phyloP scores from a whole-genome alignment of 2,329 filamentous ascomycete species.

The Cladobotryum protrusum region DNA sequence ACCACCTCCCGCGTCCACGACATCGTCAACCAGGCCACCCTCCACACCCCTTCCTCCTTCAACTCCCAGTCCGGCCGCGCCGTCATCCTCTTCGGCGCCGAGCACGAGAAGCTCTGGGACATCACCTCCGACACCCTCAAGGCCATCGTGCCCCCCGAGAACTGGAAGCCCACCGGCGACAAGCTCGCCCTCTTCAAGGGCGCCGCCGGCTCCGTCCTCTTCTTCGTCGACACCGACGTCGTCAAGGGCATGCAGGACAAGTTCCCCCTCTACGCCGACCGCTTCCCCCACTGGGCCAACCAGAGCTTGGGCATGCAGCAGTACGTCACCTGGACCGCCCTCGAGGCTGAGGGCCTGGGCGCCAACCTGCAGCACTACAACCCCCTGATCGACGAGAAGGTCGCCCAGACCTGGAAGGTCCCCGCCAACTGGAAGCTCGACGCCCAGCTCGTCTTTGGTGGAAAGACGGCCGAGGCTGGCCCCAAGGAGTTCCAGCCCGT shows the following conservation, averaged over 20 bases:
- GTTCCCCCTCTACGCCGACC: constrained; percentile 68
- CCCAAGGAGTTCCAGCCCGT: constrained; percentile 61
- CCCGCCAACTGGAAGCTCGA: constrained; percentile 69
- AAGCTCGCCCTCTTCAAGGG: constrained; percentile 54
- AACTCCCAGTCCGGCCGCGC: constrained; percentile 80
- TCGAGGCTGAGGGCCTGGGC: constrained; percentile 78
- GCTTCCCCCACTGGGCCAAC: constrained; percentile 69
- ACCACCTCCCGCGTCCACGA: constrained; percentile 52
- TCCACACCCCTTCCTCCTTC: constrained; percentile 73
- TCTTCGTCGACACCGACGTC: constrained; percentile 72
- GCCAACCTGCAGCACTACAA: constrained; percentile 94
- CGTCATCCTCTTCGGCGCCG: constrained; percentile 70
- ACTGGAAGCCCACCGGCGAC: constrained; percentile 47
- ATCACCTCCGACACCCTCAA: constrained; percentile 48
- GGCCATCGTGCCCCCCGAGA: constrained; percentile 56
- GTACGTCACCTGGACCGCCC: constrained; percentile 71
- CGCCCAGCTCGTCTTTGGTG: constrained; percentile 81
- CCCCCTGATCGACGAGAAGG: constrained; percentile 71
- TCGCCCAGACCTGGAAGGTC: constrained; percentile 62
- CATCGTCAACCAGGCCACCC: constrained; percentile 58
- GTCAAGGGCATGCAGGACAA: constrained; percentile 61
- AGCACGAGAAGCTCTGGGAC: constrained; percentile 88
- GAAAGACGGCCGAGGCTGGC: constrained; percentile 46
- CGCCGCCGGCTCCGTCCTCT: constrained; percentile 76
- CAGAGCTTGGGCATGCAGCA: constrained; percentile 77